These are phyloP conservation scores for Microdochium trichocladiopsis DNA, from an alignment of 2,329 filamentous ascomycete genomes.

Conservation along the genomic window DNA sequence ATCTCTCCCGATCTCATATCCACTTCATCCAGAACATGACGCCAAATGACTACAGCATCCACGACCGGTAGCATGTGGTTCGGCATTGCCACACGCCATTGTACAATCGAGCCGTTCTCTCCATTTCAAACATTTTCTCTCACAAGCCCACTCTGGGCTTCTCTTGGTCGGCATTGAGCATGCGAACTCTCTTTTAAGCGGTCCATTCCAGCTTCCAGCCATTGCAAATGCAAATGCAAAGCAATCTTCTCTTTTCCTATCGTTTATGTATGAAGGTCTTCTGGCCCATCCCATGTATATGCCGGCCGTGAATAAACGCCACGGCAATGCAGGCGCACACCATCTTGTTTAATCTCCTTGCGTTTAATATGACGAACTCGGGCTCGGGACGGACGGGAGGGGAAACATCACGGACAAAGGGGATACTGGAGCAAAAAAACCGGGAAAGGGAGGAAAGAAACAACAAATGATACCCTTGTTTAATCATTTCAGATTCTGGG, in stretches of 20 bases:
- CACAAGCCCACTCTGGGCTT: neutral
- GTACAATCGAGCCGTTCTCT: neutral
- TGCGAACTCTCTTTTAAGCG: neutral
- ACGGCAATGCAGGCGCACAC: no score
- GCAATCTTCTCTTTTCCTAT: neutral
- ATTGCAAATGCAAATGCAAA: neutral
- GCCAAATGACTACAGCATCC: slow-evolving; percentile 28
- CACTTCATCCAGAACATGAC: slow-evolving; percentile 40
- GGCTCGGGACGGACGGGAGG: no score
- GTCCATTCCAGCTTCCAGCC: neutral
- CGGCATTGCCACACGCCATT: neutral
- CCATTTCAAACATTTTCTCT: neutral
- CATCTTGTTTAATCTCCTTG: no score
- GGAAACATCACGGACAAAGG: no score
- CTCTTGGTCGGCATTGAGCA: neutral
- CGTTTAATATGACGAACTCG: no score
- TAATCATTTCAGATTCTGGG: no score
- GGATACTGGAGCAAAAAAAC: neutral
- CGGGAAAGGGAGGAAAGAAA: neutral
- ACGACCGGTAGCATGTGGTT: neutral
- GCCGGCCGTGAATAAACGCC: no score
- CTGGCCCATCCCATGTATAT: no score
- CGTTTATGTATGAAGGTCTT: no score
- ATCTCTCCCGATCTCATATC: slow-evolving; percentile 29
- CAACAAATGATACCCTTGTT: neutral